These are phyloP conservation scores for Colletotrichum costaricense DNA, from an alignment of 2,329 filamentous ascomycete genomes.

Conservation along the genomic window DNA sequence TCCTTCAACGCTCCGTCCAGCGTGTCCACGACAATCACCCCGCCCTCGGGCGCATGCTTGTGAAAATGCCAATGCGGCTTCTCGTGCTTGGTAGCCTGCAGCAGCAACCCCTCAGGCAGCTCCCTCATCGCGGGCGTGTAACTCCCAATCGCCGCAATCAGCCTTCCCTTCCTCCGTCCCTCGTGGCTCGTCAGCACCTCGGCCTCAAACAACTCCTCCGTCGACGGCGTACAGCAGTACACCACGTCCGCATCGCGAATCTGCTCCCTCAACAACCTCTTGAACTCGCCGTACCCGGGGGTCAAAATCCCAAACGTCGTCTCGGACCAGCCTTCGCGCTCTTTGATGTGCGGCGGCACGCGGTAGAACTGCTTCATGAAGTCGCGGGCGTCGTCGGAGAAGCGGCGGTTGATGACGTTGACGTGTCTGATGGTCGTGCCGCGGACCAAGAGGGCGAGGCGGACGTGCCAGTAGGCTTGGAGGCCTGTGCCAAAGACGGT, in stretches of 20 bases:
- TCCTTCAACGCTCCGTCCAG: constrained; percentile 84
- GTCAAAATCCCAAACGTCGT: constrained; percentile 78
- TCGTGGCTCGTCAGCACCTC: constrained; percentile 78
- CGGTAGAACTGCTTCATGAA: constrained; percentile 61
- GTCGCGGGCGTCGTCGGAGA: constrained; percentile 66
- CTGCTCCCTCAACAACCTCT: constrained; percentile 75
- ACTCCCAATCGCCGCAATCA: constrained; percentile 79
- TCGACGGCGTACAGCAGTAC: constrained; percentile 88
- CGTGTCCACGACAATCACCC: constrained; percentile 78
- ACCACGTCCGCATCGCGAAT: constrained; percentile 82
- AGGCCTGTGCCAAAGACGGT: constrained; percentile 89
- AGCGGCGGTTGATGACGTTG: constrained; percentile 84
- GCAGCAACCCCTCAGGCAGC: constrained; percentile 80
- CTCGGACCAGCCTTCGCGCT: constrained; percentile 70
- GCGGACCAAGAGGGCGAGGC: constrained; percentile 81
- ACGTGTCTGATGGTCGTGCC: constrained; percentile 79
- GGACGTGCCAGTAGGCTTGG: constrained; percentile 95
- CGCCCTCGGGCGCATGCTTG: constrained; percentile 72
- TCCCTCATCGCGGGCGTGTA: constrained; percentile 82
- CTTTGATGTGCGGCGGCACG: constrained; percentile 56
- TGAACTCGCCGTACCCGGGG: constrained; percentile 75
- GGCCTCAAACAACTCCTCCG: constrained; percentile 79
- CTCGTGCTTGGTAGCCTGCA: constrained; percentile 66
- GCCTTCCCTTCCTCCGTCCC: constrained; percentile 75
- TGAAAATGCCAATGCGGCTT: constrained; percentile 70